Conservation (phyloP, 2,329 filamentous ascomycete species). For the Gliomastix tumulicola region DNA sequence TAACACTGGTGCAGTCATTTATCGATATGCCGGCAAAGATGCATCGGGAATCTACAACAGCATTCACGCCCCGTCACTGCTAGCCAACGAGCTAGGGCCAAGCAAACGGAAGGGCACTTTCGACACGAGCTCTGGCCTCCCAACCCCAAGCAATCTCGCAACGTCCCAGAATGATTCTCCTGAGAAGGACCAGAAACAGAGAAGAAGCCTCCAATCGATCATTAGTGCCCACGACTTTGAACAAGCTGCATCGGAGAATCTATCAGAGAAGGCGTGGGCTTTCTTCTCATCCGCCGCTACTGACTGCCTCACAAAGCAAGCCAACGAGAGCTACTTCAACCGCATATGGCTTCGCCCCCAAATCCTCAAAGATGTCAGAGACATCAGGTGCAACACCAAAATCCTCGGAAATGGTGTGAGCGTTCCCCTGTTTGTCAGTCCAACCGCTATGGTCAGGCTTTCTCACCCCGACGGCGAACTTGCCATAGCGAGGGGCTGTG, state of each 20-base stretch:
- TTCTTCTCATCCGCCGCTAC: conserved; percentile 58
- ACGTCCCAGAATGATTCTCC: too few species aligned
- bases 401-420: conserved; percentile 43
- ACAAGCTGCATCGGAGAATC: conserved; percentile 38
- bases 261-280: conserved; percentile 55
- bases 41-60: not conserved
- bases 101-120: too few species aligned
- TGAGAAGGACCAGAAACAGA: not conserved
- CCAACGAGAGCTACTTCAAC: conserved; percentile 45
- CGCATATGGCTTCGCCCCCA: conserved; percentile 50
- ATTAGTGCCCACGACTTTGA: conserved; percentile 46
- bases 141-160: too few species aligned
- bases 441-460: conserved; percentile 53
- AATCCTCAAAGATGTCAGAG: conserved; percentile 44
- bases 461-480: conserved; percentile 54
- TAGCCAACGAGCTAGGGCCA: conserved; percentile 1
- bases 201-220: not conserved
- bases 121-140: too few species aligned
- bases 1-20: not conserved
- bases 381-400: conserved; percentile 36
- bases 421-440: conserved; percentile 52
- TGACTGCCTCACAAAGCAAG: conserved; percentile 41
- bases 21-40: not conserved
- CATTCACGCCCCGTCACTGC: not conserved
- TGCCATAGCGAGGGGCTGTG: conserved; percentile 43